Base-by-base conservation (phyloP, 768 basidiomycete genomes). In the Tylopilus rubrobrunneus region DNA sequence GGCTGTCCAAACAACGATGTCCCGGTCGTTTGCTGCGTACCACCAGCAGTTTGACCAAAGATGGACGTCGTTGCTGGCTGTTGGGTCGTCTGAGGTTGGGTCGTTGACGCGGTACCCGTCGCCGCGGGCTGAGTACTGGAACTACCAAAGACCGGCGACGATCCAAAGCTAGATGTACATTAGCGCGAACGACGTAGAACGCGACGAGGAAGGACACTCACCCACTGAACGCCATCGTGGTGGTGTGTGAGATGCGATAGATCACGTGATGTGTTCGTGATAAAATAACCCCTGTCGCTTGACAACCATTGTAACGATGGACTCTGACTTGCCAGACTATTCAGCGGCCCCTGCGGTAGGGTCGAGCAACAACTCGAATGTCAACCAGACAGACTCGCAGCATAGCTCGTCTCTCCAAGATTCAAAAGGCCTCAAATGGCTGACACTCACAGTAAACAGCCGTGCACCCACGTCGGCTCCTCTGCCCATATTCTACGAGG, bases 401-500 rank as follows among this genome's bases (percentile, higher is more conserved):
- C 76, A 79, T 54, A 66, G 60, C 14, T 73, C 70, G 45, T 70
- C 73, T 8, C 71, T 84, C 7, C 75, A 79, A 49, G 74, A 72
- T 49, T 64, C 53, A 66, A 78, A 63, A 27, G 56, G 59, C 15
- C 67, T 67, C 45, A 70, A 78, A 42, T 84, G 81, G 76, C 72
- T 83, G 11, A 69, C 72, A 17, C 67, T 84, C 10, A 66, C 67
- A 34, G 62, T 84, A 19, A 67, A 67, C 45, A 81, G 78, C 60
- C 75, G 79, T 31, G 68, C 74, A 25, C 63, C 68, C 6, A 67
- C 56, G 4, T 48, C 76, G 0, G 58, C 71, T 19, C 73, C 71
- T 11, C 65, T 75, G 25, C 83, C 81, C 19, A 61, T 73, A 27
- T 82, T 79, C 58, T 62, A 74, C 45, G 73, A 79, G 55, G 76